Evolutionary conservation across 192 early-diverging fungal genomes (phyloP), one percentile per base, ranked within the genome.

Genomic region (Linderina pennispora): DNA sequence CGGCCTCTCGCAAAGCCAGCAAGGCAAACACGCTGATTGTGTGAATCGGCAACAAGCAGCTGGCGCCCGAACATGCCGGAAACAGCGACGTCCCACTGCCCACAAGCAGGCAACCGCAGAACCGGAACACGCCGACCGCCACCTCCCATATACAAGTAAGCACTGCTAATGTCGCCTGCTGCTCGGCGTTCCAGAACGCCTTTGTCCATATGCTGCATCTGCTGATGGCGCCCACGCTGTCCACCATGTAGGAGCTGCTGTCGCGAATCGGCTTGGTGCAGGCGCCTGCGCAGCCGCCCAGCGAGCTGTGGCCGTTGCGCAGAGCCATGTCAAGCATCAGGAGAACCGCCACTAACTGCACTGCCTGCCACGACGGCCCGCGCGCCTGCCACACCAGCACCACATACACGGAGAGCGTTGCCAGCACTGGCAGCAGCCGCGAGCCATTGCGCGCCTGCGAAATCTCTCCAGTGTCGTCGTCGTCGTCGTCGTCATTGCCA

Each of bases 1-100:
- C 67, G 5, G 37, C 38, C 36, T 63, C 67, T n/a, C 53, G 54
- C 47, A 63, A 13, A 3, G 13, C 50, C 15, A 63, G 33, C 11
- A 70, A 40, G 13, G 21, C 17, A 3, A 45, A 45, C 18, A 53
- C 26, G 35, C 48, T 39, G 2, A 70, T 45, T 3, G 53, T 60
- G 23, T 70, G 55, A 2, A 45, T 26, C 6, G 59, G 50, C 39
- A 69, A 42, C 55, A 47, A 16, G 16, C 49, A 24, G 14, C 48
- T 36, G 24, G 18, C 26, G 5, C 28, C 28, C 5, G 28, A 8
- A 11, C 28, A 31, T 8, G 28, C 28, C 28, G 5, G 28, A 31
- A 31, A 31, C 28, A 31, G 28, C 28, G 28, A 4, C 18, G 15
- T 22, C 25, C 10, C 38, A 40, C 15, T 31, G 28, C 28, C 11